A percentile compares a stretch with the other conserved stretches of the same genome.
Evolutionary conservation across 2,329 filamentous ascomycete species (phyloP).

Genomic region (Calonectria multiphialidica): DNA sequence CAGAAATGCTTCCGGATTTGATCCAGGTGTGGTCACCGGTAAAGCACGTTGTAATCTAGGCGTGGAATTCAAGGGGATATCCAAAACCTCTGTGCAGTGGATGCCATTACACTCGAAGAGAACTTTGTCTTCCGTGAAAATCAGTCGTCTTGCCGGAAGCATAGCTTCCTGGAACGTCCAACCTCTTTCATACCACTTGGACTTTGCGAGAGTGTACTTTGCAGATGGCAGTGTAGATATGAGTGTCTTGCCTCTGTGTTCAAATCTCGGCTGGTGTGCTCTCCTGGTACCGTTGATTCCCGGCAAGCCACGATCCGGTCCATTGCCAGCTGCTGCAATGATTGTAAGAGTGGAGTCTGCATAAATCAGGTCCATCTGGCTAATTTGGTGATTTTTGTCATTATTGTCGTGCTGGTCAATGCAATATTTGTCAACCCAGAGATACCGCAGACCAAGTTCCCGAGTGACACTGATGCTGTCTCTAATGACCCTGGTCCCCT

Average conservation of each 20-base stretch:
- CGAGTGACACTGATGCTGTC: not conserved
- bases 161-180: not conserved
- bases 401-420: not conserved
- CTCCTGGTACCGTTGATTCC: not conserved
- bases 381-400: not conserved
- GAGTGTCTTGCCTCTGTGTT: not conserved
- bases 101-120: not conserved
- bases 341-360: not conserved
- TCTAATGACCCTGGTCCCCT: not conserved
- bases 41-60: not conserved
- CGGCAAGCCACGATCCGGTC: not conserved
- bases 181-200: not conserved
- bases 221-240: not conserved
- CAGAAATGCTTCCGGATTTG: not conserved
- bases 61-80: not conserved
- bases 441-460: not conserved
- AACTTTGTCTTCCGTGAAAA: not conserved
- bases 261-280: not conserved
- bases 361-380: not conserved
- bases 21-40: not conserved
- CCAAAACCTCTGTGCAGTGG: not conserved
- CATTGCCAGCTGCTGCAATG: not conserved
- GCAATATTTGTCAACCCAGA: conserved; percentile 1
- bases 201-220: not conserved
- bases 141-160: not conserved